Conservation (phyloP, 805 yeast genomes). For the Candida qinlingensis region DNA sequence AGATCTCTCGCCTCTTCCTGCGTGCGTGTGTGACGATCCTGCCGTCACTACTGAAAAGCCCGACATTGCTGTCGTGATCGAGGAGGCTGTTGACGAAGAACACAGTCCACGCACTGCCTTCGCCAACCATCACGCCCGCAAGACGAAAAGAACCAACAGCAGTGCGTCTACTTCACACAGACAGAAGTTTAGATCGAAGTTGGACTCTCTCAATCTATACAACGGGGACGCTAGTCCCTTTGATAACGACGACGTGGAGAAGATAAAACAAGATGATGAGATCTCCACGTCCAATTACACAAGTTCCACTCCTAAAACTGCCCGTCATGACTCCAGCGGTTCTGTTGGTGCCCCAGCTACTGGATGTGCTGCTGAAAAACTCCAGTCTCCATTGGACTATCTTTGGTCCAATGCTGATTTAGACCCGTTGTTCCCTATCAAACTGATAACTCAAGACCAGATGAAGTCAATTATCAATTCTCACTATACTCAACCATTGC, state of each 20-base stretch:
- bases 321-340: constrained; percentile 6
- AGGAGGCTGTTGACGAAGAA: neutral
- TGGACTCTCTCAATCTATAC: constrained; percentile 5
- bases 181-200: constrained; percentile 20
- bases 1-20: neutral
- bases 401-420: constrained; percentile 15
- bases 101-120: constrained; percentile 3
- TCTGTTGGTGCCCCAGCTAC: neutral
- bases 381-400: constrained; percentile 18
- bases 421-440: constrained; percentile 16
- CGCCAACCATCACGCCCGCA: neutral
- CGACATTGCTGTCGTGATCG: neutral
- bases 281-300: constrained; percentile 1
- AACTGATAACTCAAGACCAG: constrained; percentile 16
- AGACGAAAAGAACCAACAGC: constrained; percentile 21
- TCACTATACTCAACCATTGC: constrained; percentile 36
- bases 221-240: constrained; percentile 1
- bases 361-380: constrained; percentile 1
- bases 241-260: neutral
- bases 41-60: neutral
- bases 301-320: neutral
- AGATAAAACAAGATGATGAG: neutral
- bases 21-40: neutral
- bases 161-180: constrained; percentile 19
- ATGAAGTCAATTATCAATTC: constrained; percentile 15